Base-by-base conservation (phyloP, 2,329 filamentous ascomycete species). In the Colletotrichum viniferum region DNA sequence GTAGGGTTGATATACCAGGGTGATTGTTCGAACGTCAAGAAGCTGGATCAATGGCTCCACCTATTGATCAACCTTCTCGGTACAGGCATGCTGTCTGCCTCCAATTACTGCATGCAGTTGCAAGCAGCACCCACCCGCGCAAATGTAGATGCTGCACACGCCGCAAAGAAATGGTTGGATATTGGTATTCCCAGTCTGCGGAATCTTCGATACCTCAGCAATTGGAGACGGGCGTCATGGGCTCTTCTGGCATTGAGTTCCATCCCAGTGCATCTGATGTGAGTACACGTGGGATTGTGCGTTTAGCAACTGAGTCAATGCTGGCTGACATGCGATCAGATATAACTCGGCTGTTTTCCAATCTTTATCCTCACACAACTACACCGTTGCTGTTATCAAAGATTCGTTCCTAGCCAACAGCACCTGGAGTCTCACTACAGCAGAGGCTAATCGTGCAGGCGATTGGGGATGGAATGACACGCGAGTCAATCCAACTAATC, bases 91-190 rank as follows among this genome's bases (percentile, higher is more conserved):
- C 74, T 84, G 2, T 78, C 79, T 2, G 81, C 80, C 4, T 82
- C 80, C 12, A 84, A 83, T 66, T 84, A 81, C 34, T 81, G 80
- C 32, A 83, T 83, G 79, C 83, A 83, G 66, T 68, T 81, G 1
- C 79, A 81, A 14, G 78, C 77, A 4, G 80, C 81, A 1, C 83
- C 81, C 3, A 83, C 82, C 4, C 76, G 82, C 2, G 68, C 55
- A 0, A 78, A 83, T 13, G 69, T 84, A 14, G 78, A 83, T 26
- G 24, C 76, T 14, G 88, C 88, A 0, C 90, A 92, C 80, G 67
- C 77, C 0, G 76, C 79, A 55, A 79, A 83, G 4, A 80, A 78
- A 18, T 87, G 85, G 84, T 78, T 90, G 1, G 85, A 87, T 38
- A 86, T 89, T 61, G 87, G 89, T 0, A 79, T 88, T 2, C 81